phyloP scores from a whole-genome alignment of 1,284 basidiomycete species.

The Ceratobasidium theobromae region DNA sequence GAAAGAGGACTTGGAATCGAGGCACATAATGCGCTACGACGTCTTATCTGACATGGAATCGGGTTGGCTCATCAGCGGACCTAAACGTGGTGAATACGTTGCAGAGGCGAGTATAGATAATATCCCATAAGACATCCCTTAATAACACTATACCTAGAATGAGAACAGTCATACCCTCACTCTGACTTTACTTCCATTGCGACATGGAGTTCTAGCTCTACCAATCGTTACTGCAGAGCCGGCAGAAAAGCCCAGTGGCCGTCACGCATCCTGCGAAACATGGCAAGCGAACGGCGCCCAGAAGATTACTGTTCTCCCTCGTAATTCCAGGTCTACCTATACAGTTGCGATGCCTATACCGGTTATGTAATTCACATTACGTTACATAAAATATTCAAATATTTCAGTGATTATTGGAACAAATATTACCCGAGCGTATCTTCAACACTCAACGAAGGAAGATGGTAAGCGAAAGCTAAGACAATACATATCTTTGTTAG shows the following conservation, averaged over 20 bases:
- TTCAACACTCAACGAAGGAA: not conserved
- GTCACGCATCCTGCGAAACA: conserved; percentile 50
- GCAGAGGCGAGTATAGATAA: conserved; percentile 54
- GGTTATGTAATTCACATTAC: not conserved
- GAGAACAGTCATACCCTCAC: conserved; percentile 56
- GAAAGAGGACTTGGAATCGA: conserved; percentile 51
- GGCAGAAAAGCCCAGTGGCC: conserved; percentile 57
- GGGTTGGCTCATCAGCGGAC: conserved; percentile 82
- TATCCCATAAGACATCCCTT: not conserved
- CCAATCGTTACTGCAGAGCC: conserved; percentile 65
- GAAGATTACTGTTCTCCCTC: conserved; percentile 68
- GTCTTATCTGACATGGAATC: conserved; percentile 65
- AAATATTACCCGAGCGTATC: not conserved
- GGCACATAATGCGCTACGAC: conserved; percentile 62
- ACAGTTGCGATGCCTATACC: conserved; percentile 59
- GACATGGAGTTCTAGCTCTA: conserved; percentile 70
- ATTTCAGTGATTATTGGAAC: no score
- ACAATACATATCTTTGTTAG: conserved; percentile 99
- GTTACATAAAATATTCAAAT: not conserved
- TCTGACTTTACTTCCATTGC: conserved; percentile 74
- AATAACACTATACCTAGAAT: conserved; percentile 49
- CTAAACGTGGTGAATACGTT: conserved; percentile 72
- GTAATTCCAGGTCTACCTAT: conserved; percentile 77
- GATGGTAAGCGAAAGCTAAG: conserved; percentile 84
- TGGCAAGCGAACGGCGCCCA: conserved; percentile 77